Evolutionary conservation across 2,329 filamentous ascomycete species (phyloP), one percentile per base, ranked within the genome.

Genomic region (Byssoonygena ceratinophila): DNA sequence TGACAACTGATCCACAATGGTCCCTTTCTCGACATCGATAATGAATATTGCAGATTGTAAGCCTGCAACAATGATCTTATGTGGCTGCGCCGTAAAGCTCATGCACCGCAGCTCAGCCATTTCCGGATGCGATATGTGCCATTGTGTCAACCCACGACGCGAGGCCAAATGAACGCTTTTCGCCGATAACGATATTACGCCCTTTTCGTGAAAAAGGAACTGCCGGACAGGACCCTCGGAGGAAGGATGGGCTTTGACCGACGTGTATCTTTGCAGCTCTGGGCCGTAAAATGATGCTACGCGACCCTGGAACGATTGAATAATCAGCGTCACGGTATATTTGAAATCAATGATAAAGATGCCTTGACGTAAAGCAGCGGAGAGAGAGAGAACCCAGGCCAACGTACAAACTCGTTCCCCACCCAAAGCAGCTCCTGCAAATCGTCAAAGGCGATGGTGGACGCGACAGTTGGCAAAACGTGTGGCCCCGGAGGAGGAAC

Each of bases 41-140:
- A 78, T 83, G 65, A 95, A 85, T 85, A 98, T 94, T 46, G 78
- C 79, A 52, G 84, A 79, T 69, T 98, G 92, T 59, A 84, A 80
- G 44, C 92, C 92, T 44, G 89, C 92, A 31, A 91, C 86, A 18
- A 98, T 74, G 53, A 98, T 83, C 63, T 94, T 79, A 23, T 85
- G 87, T 7, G 85, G 85, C 63, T 89, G 89, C 25, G 87, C 89
- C 1, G 88, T 94, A 65, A 94, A 96, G 66, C 85, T 91, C 89
- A 97, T 97, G 69, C 92, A 97, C 60, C 82, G 81, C 58, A 98
- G 73, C 64, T 96, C 87, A 58, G 78, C 81, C 84, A 97, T 94
- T 52, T 85, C 84, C 39, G 67, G 79, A 58, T 79, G 89, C 76
- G 76, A 80, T 56, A 96, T 76, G 68, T 96, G 89, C 90, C 92